Evolutionary conservation across 73 alveolate genomes (phyloP), one percentile per base, ranked within the genome.

Genomic region (Tetrahymena thermophila): DNA sequence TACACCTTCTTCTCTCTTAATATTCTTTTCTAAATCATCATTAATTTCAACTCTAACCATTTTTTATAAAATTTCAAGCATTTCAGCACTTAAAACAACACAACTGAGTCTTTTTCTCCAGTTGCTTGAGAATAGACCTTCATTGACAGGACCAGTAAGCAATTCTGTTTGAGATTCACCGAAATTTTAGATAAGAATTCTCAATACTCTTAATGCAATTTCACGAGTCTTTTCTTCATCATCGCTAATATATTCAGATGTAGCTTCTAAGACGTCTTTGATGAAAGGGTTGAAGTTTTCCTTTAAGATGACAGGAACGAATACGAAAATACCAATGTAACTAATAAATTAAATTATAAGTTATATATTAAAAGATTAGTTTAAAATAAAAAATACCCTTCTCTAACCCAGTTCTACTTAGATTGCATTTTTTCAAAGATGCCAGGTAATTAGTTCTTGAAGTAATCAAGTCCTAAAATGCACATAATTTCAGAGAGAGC

Each of bases 401-500:
- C 99, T 85, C 98, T 96, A 40, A 97, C 94, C 83, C 85, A 44
- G 16, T 44, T 89, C 38, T 96, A 96, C 83, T 71, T 38, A 43
- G 96, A 85, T 17, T 93, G 37, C 38, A 97, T 85, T 85, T 94
- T 31, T 44, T 58, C 85, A 34, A 96, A 50, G 35, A 97, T 58
- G 21, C 56, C 28, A 17, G 89, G 94, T 25, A 96, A 40, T n/a
- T 94, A 94, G 43, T 85, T 96, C 94, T 95, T 96, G 93, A 97
- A 97, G 94, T 44, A 97, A 15, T 93, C 42, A 34, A 93, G 97
- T 21, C 97, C 98, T 85, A 94, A 97, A 57, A 83, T 85, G 25
- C 97, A 93, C 56, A 96, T 94, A 55, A 97, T 97, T 94, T 98
- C 99, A 89, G 98, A 98, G 43, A 95, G 96, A 35, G 98, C 99